Evolutionary conservation across 202 grass and related monocot species (phyloP).

Genomic region (Bolboschoenoplectus hybrid): DNA sequence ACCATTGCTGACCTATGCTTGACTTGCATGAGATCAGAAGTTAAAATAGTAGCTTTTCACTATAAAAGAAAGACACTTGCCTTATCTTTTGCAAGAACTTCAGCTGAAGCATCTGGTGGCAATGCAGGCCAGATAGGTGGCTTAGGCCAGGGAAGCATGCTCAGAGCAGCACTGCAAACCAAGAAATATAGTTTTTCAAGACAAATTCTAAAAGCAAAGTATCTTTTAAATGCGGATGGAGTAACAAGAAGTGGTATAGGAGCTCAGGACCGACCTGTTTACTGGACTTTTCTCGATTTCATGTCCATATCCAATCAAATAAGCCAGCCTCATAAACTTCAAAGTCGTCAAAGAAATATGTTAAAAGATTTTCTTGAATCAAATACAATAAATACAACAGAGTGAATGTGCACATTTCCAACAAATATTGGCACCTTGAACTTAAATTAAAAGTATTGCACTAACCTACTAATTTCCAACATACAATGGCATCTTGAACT

Average conservation of each 20-base stretch:
- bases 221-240: slow-evolving; percentile 29
- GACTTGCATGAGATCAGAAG: slow-evolving; percentile 35
- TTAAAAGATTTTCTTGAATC: slow-evolving; percentile 37
- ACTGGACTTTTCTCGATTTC: slow-evolving; percentile 95
- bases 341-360: slow-evolving; percentile 49
- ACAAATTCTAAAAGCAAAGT: not conserved
- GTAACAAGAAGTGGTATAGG: slow-evolving; percentile 24
- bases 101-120: slow-evolving; percentile 74
- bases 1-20: slow-evolving; percentile 27
- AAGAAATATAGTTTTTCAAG: slow-evolving; percentile 35
- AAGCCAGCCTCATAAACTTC: slow-evolving; percentile 98
- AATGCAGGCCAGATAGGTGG: slow-evolving; percentile 93
- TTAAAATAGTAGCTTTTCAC: slow-evolving; percentile 41
- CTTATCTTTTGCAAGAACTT: slow-evolving; percentile 95
- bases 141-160: slow-evolving; percentile 99
- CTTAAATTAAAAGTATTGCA: not conserved
- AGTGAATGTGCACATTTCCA: slow-evolving; percentile 3
- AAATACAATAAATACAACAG: not conserved
- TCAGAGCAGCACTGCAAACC: slow-evolving; percentile 80
- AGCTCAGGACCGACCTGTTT: slow-evolving; percentile 73
- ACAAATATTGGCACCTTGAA: not conserved
- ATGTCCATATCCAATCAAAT: slow-evolving; percentile 92
- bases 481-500: slow-evolving; percentile 10
- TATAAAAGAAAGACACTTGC: slow-evolving; percentile 52
- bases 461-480: not conserved